Conservation (phyloP, 164 flowering plant genomes). For the Magnolia officinalis region DNA sequence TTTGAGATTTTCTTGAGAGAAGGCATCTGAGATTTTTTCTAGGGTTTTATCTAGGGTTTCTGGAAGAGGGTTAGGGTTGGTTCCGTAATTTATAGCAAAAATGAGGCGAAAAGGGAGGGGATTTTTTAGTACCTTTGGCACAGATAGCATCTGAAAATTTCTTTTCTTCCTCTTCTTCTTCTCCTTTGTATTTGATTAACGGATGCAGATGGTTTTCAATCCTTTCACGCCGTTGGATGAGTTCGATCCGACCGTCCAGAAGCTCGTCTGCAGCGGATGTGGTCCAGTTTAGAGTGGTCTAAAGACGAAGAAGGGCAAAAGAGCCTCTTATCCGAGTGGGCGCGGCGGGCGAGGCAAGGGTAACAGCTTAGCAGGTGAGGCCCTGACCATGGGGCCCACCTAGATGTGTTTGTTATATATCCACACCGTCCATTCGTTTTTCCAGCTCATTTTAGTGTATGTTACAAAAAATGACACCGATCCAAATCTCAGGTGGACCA, state of each 20-base stretch:
- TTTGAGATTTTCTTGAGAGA: slow-evolving; percentile 3
- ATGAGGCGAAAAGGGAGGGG: neutral
- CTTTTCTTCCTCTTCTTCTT: neutral
- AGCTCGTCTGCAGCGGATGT: no score
- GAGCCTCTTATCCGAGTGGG: no score
- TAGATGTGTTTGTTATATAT: no score
- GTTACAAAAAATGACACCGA: no score
- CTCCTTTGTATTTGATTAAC: neutral
- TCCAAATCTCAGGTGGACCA: no score
- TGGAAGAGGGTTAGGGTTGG: neutral
- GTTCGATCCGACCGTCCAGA: neutral
- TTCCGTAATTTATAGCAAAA: neutral
- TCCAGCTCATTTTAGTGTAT: no score
- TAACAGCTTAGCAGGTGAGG: no score
- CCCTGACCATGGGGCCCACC: no score
- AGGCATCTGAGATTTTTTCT: neutral
- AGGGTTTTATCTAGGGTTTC: neutral
- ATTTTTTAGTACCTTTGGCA: neutral
- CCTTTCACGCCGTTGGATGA: neutral
- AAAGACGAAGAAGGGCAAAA: no score
- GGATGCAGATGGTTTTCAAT: neutral
- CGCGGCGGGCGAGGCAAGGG: no score
- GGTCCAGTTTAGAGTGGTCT: no score
- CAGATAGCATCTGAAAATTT: neutral
- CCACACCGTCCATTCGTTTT: no score